Base-by-base conservation (phyloP, 495 filamentous ascomycete species). In the Xylona heveae region DNA sequence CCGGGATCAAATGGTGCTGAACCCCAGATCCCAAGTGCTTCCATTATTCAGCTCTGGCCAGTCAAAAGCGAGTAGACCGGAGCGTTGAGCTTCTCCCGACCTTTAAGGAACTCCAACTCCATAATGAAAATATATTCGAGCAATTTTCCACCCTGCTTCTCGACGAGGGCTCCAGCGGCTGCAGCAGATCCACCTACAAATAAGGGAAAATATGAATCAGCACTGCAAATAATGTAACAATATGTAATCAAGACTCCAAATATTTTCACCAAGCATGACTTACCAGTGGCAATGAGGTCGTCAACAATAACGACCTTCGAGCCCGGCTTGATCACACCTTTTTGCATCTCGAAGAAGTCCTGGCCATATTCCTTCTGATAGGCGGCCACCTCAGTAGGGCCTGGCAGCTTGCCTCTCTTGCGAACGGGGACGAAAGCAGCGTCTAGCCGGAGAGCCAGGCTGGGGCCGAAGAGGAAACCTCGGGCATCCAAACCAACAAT, bases 251-350 rank as follows among this genome's bases (percentile, higher is more conserved):
- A n/a, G n/a, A n/a, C n/a, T n/a, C n/a, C 16, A 31, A 30, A 31
- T 24, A 33, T 14, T 30, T 13, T 8, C n/a, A n/a, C n/a, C n/a
- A n/a, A n/a, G n/a, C n/a, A n/a, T n/a, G 15, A 52, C 72, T 50
- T 62, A 91, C 88, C 88, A 39, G 88, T 99, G 21, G 88, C 88
- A 54, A 99, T 95, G 44, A 99, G 85, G 50, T 99, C 88, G 49
- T 99, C 88, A 25, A 99, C 77, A 30, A 99, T 64, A 38, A 99
- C 53, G 13, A 93, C 85, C 48, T 70, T 75, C 64, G 92, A 80
- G 13, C 84, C 90, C 24, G 66, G 62, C 61, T 78, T 77, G 46
- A 95, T 71, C 8, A 71, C 69, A 51, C 73, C 82, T 31, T 55
- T 57, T 58, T 99, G 90, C 59, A 95, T 90, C 64, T 95, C 76